These are phyloP conservation scores for Suillus cothurnatus DNA, from an alignment of 768 basidiomycete species.

Conservation along the genomic window DNA sequence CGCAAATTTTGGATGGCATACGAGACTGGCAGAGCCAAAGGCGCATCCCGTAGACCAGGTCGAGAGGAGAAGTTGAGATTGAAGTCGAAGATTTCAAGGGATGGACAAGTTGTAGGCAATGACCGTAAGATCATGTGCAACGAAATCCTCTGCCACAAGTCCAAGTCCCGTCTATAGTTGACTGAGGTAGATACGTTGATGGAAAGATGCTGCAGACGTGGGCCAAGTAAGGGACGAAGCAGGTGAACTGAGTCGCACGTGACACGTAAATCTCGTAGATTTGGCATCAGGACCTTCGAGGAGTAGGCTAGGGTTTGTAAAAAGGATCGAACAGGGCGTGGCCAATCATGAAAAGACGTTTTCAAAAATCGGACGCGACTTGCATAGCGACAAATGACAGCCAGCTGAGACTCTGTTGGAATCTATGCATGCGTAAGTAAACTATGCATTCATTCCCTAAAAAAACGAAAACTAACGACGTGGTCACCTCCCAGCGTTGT, in stretches of 20 bases:
- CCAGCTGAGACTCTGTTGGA: too few species aligned
- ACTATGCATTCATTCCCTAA: too few species aligned
- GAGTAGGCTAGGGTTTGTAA: not conserved
- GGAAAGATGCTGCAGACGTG: not conserved
- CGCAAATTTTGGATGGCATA: not conserved
- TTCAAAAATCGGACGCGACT: too few species aligned
- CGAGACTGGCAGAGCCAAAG: not conserved
- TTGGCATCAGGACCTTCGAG: not conserved
- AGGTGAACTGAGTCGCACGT: not conserved
- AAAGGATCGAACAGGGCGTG: not conserved
- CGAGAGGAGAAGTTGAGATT: not conserved
- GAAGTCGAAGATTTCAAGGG: too few species aligned
- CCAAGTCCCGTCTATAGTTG: not conserved
- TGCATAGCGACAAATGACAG: too few species aligned
- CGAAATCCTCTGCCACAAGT: not conserved
- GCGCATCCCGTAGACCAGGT: not conserved
- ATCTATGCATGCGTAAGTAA: too few species aligned
- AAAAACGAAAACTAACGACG: too few species aligned
- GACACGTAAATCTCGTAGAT: not conserved
- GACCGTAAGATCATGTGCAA: not conserved
- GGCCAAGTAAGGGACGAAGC: not conserved
- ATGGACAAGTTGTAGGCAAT: not conserved
- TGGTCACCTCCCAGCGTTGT: too few species aligned
- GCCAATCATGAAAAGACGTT: too few species aligned
- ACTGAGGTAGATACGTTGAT: too few species aligned